Evolutionary conservation across 1,284 basidiomycete genomes (phyloP).

Genomic region (Fistulinella cinereoalba): DNA sequence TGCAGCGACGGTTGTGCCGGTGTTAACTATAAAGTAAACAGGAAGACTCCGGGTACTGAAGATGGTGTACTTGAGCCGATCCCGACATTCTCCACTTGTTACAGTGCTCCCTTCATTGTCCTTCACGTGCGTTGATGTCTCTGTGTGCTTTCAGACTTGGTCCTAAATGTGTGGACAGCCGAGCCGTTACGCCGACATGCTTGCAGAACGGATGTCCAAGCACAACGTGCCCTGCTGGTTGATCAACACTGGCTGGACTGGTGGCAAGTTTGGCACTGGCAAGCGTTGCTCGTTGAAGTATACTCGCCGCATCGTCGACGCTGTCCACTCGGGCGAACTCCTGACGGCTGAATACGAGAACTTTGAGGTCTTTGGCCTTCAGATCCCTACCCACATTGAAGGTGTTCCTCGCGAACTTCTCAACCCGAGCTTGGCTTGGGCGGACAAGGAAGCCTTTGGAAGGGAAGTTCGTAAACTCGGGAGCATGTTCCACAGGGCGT

Average conservation of each 20-base stretch:
- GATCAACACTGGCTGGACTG: conserved; percentile 99
- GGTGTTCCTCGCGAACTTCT: conserved; percentile 88
- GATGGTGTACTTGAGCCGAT: conserved; percentile 98
- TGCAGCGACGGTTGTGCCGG: not conserved
- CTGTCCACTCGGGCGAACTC: conserved; percentile 93
- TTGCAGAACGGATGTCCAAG: conserved; percentile 92
- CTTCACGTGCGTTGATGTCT: conserved; percentile 66
- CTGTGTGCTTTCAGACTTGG: not conserved
- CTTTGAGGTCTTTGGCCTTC: conserved; percentile 78
- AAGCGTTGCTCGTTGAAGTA: conserved; percentile 94
- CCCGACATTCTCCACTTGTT: conserved; percentile 99
- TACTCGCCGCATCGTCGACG: conserved; percentile 95
- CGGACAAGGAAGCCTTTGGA: conserved; percentile 82
- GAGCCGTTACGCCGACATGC: conserved; percentile 94
- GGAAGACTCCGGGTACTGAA: conserved; percentile 95
- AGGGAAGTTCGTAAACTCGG: conserved; percentile 83
- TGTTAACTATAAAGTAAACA: conserved; percentile 25
- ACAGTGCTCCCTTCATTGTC: conserved; percentile 98
- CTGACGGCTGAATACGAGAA: conserved; percentile 84
- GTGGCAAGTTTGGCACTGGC: conserved; percentile 89
- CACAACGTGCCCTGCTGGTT: conserved; percentile 96
- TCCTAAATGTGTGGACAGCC: conserved; percentile 49
- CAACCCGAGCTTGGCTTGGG: conserved; percentile 84
- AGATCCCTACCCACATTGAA: conserved; percentile 77
- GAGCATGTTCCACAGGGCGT: conserved; percentile 92